A percentile compares a stretch with the other conserved stretches of the same genome.
Conservation (phyloP, 2,329 filamentous ascomycete genomes). For the Exserohilum rostratum region DNA sequence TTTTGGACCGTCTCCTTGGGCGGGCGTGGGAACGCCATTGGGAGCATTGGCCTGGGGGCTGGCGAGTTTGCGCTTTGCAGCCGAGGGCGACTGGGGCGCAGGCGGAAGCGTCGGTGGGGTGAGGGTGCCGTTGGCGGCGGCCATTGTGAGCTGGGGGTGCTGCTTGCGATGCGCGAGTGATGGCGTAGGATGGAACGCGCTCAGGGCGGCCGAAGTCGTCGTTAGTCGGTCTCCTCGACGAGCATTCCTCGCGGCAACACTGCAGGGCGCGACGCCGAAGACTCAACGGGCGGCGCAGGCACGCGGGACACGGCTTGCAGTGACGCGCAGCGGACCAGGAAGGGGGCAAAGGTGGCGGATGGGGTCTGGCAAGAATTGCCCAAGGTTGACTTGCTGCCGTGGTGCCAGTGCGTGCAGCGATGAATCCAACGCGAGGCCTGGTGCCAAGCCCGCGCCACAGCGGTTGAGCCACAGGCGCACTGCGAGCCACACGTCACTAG, state of each 20-base stretch:
- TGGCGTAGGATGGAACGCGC: conserved; percentile 43
- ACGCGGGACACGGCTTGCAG: background rate
- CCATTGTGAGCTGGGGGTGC: conserved; percentile 39
- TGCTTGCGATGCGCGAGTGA: conserved; percentile 42
- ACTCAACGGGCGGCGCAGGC: background rate
- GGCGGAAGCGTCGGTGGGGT: conserved; percentile 41
- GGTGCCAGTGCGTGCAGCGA: conserved; percentile 31
- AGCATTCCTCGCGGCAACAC: conserved; percentile 16
- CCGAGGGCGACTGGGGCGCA: conserved; percentile 36
- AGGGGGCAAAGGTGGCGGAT: conserved; percentile 15
- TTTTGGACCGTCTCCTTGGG: conserved; percentile 20
- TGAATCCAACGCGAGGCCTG: conserved; percentile 27
- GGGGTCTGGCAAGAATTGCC: conserved; percentile 20
- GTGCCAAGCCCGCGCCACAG: conserved; percentile 31
- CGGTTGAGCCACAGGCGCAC: too few relatives aligned
- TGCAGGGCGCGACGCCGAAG: conserved; percentile 2
- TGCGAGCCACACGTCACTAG: too few relatives aligned
- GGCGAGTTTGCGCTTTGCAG: conserved; percentile 55
- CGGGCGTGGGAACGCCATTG: conserved; percentile 39
- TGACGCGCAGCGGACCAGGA: conserved; percentile 21
- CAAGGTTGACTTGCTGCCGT: conserved; percentile 23
- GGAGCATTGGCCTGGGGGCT: conserved; percentile 36
- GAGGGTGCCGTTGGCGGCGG: conserved; percentile 46
- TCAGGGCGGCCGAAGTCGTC: conserved; percentile 35
- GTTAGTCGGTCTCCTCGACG: conserved; percentile 19